These are phyloP conservation scores for Ceratocystis albifundus DNA, from an alignment of 2,329 filamentous ascomycete species.

Conservation along the genomic window DNA sequence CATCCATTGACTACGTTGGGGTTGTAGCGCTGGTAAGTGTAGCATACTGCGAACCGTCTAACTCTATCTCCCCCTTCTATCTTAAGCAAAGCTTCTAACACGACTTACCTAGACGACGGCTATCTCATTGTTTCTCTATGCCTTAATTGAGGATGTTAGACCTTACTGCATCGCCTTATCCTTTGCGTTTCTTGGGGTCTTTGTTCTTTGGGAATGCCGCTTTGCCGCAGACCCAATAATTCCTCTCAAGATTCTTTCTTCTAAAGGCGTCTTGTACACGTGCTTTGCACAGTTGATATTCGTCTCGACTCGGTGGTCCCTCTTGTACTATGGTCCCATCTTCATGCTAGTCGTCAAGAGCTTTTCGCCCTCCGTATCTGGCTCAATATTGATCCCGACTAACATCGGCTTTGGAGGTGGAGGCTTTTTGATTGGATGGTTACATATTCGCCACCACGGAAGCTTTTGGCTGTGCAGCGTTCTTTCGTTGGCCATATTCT, in stretches of 20 bases:
- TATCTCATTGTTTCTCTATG: constrained; percentile 61
- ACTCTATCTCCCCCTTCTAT: neutral
- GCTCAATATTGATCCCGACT: constrained; percentile 67
- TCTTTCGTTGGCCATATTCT: constrained; percentile 50
- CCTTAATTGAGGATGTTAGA: constrained; percentile 53
- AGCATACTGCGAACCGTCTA: neutral
- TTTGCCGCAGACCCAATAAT: constrained; percentile 61
- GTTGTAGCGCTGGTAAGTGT: constrained; percentile 49
- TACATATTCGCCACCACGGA: constrained; percentile 62
- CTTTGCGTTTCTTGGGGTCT: constrained; percentile 38
- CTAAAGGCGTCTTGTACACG: constrained; percentile 58
- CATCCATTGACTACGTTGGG: constrained; percentile 62
- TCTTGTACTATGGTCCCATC: constrained; percentile 71
- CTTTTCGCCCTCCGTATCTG: constrained; percentile 57
- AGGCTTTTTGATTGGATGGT: constrained; percentile 58
- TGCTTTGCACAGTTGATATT: constrained; percentile 64
- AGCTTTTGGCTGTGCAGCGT: constrained; percentile 60
- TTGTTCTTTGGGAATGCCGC: constrained; percentile 52
- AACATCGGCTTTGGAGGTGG: constrained; percentile 69
- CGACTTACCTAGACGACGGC: constrained; percentile 40
- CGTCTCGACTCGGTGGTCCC: constrained; percentile 70
- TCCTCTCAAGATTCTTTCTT: constrained; percentile 57
- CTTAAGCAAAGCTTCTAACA: constrained; percentile 22
- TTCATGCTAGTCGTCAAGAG: constrained; percentile 66
- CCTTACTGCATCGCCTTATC: constrained; percentile 50